Conservation (phyloP, 208 protist genomes). For the Strigomonas oncopelti region DNA sequence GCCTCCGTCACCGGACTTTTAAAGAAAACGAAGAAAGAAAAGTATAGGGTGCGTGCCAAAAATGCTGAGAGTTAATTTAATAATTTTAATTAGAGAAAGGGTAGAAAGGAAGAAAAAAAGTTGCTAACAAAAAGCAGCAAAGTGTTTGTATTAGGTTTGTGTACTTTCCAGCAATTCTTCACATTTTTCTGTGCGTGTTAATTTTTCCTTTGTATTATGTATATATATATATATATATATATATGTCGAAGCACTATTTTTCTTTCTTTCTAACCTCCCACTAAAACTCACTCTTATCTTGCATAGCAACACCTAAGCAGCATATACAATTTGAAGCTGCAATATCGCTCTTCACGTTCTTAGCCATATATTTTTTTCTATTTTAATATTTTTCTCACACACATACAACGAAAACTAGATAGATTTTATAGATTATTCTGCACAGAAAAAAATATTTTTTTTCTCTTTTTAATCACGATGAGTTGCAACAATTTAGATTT, state of each 20-base stretch:
- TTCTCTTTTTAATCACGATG: no score
- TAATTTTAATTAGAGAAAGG: no score
- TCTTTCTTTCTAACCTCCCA: not conserved
- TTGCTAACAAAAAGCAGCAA: not conserved
- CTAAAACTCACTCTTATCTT: no score
- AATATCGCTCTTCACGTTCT: no score
- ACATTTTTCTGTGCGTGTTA: no score
- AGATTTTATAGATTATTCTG: constrained; percentile 11
- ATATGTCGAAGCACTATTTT: not conserved
- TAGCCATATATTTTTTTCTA: not conserved
- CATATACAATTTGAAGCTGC: no score
- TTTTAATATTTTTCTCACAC: not conserved
- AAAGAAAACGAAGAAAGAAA: not conserved
- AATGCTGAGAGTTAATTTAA: no score
- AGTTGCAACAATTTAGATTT: not conserved
- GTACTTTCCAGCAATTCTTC: no score
- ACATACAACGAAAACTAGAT: constrained; percentile 5
- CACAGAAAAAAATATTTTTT: no score
- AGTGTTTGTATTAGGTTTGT: no score
- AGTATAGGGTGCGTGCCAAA: no score
- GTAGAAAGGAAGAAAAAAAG: not conserved
- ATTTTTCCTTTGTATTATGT: not conserved
- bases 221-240: constrained; percentile 10
- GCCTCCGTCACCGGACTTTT: not conserved
- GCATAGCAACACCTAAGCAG: no score